Base-by-base conservation (phyloP, 352 stramenopile genomes). In the Globisporangium nodosum region DNA sequence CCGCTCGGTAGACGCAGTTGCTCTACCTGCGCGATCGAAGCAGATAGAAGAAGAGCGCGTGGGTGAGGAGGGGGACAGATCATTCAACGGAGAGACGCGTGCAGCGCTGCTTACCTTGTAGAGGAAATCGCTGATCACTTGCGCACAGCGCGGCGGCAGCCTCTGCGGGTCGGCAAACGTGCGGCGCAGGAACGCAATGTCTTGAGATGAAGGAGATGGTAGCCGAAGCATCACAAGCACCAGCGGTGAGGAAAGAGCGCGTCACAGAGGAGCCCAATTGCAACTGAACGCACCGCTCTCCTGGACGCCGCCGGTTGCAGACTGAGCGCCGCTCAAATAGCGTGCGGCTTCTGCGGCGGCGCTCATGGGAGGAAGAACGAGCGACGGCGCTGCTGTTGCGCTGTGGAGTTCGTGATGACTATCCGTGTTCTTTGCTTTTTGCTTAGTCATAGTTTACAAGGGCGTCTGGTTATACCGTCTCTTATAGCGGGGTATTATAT, bases 1-100 rank as follows among this genome's bases (percentile, higher is more conserved):
- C 62, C 63, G 40, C 63, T 64, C 5, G 59, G 67, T 5, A 48
- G 59, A 30, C 74, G 66, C 4, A 86, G 61, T 9, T 61, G 63
- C 21, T 74, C 56, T 31, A 73, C 64, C 60, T 83, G 52, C 18
- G 20, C 0, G 33, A 16, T 42, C 24, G 1, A 30, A 15, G 8
- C 24, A 46, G 21, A 37, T n/a, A n/a, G n/a, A n/a, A n/a, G n/a
- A 35, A 3, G 31, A 35, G 31, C 31, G 31, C 3, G 6, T 35
- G 31, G 31, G 31, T 35, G 31, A 35, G 31, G 31, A 35, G 31
- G 31, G 31, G 31, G 6, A 35, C 3, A 3, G 6, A 35, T 6
- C 31, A 35, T 35, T 6, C 3, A 6, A 6, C 37, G 6, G 37
- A 20, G 2, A 45, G 20, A 24, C 21, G 21, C 21, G 30, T 7